Evolutionary conservation across 2,329 filamentous ascomycete species (phyloP).

Genomic region (Eurotiales sp.): DNA sequence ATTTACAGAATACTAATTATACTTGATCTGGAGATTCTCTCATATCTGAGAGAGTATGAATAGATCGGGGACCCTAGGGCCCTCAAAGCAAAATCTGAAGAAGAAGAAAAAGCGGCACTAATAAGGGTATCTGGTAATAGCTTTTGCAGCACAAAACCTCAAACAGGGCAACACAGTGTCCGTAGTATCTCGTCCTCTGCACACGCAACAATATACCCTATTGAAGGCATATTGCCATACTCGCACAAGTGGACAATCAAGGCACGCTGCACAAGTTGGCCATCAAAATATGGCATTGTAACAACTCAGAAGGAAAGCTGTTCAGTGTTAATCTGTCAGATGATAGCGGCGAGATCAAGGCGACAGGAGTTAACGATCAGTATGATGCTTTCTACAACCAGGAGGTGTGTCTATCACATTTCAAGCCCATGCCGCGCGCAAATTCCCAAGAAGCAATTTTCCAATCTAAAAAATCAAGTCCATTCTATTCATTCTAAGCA

Average conservation of each 20-base stretch:
- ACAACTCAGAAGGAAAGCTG: slow-evolving; percentile 84
- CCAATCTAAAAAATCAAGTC: slow-evolving; percentile 87
- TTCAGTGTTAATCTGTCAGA: slow-evolving; percentile 95
- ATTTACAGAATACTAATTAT: slow-evolving; percentile 75
- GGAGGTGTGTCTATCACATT: slow-evolving; percentile 90
- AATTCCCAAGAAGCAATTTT: slow-evolving; percentile 94
- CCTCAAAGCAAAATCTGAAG: slow-evolving; percentile 57
- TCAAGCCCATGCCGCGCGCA: slow-evolving; percentile 80
- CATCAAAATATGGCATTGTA: slow-evolving; percentile 93
- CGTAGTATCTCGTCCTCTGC: slow-evolving; percentile 41
- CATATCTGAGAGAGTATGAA: slow-evolving; percentile 72
- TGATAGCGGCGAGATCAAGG: slow-evolving; percentile 93
- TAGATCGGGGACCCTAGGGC: slow-evolving; percentile 81
- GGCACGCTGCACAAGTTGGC: slow-evolving; percentile 82
- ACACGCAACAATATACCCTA: slow-evolving; percentile 75
- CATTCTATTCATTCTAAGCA: too few relatives aligned
- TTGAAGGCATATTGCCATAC: slow-evolving; percentile 92
- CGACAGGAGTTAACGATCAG: slow-evolving; percentile 92
- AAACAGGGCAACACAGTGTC: slow-evolving; percentile 41
- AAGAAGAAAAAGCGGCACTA: slow-evolving; percentile 51
- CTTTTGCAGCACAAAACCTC: slow-evolving; percentile 78
- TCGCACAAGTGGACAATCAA: slow-evolving; percentile 98
- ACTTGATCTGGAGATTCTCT: slow-evolving; percentile 80
- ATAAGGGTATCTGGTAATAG: slow-evolving; percentile 72
- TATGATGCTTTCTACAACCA: slow-evolving; percentile 82